A percentile compares a stretch with the other conserved stretches of the same genome.
These are phyloP conservation scores for Deinandra increscens DNA, from an alignment of 129 eudicot species.

Conservation along the genomic window DNA sequence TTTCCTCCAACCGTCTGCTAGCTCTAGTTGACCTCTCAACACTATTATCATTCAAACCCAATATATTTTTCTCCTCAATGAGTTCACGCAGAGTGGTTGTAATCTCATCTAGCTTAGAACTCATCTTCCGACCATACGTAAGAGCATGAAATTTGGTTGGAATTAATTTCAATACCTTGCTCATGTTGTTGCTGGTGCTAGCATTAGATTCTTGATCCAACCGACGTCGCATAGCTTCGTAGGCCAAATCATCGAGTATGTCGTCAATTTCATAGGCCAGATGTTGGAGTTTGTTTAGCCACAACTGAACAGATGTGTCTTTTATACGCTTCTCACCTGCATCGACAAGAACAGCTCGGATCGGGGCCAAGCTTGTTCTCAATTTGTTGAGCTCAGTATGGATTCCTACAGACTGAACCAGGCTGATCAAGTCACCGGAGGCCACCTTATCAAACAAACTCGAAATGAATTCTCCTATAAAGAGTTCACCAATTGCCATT, in stretches of 20 bases:
- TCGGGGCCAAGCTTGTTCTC: constrained; percentile 17
- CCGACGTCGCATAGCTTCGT: constrained; percentile 32
- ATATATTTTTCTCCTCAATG: constrained; percentile 18
- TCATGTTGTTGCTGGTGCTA: constrained; percentile 7
- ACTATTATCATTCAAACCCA: constrained; percentile 25
- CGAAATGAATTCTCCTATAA: constrained; percentile 32
- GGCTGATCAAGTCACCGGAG: constrained; percentile 26
- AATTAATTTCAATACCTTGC: constrained; percentile 16
- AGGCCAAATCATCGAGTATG: constrained; percentile 40
- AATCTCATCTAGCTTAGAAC: constrained; percentile 31
- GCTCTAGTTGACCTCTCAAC: constrained; percentile 4
- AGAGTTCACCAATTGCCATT: constrained; percentile 40
- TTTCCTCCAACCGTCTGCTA: constrained; percentile 25
- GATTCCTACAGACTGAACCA: constrained; percentile 35
- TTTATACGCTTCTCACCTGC: constrained; percentile 45
- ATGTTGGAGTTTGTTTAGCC: constrained; percentile 41
- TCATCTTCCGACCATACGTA: constrained; percentile 19
- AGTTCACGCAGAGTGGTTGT: constrained; percentile 21
- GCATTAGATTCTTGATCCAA: constrained; percentile 10
- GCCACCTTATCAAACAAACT: constrained; percentile 38
- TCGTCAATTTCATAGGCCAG: constrained; percentile 49
- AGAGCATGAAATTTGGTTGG: constrained; percentile 25
- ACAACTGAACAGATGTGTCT: constrained; percentile 26
- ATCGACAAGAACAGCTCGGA: constrained; percentile 50
- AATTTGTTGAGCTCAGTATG: constrained; percentile 23